Evolutionary conservation across 208 protist genomes (phyloP).

Genomic region (Herpetomonas samuelpessoai): DNA sequence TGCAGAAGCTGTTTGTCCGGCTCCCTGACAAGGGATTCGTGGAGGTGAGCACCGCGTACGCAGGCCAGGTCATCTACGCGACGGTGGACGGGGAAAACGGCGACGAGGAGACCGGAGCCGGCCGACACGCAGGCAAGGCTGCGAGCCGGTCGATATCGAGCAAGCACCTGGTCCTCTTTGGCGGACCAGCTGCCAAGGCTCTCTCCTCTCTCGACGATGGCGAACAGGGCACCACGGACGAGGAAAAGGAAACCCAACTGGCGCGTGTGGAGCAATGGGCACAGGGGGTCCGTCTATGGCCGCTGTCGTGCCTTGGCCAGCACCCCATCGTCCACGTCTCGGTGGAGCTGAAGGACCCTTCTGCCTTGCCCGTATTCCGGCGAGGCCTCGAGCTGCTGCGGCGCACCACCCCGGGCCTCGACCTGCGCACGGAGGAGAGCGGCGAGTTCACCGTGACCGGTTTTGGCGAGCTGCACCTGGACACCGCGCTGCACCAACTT

Average conservation of each 20-base stretch:
- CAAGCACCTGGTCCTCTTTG: constrained; percentile 51
- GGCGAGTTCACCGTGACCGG: constrained; percentile 98
- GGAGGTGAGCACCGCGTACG: constrained; percentile 36
- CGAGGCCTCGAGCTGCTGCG: constrained; percentile 91
- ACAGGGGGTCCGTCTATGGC: not conserved
- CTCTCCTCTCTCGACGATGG: constrained; percentile 10
- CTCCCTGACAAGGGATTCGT: constrained; percentile 52
- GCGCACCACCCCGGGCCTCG: constrained; percentile 89
- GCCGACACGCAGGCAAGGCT: not conserved
- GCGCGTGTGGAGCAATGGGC: not conserved
- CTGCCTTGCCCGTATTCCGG: constrained; percentile 94
- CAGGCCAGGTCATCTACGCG: constrained; percentile 71
- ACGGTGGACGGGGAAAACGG: constrained; percentile 9
- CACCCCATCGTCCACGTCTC: constrained; percentile 92
- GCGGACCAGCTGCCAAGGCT: constrained; percentile 33
- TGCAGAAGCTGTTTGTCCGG: constrained; percentile 41
- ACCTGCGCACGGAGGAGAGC: constrained; percentile 95
- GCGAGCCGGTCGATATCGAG: too few species aligned
- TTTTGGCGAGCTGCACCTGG: constrained; percentile 99
- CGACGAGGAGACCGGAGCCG: not conserved
- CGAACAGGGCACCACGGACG: not conserved
- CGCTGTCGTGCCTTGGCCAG: not conserved
- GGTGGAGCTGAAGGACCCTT: constrained; percentile 96
- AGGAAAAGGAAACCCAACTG: not conserved
- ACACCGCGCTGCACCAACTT: constrained; percentile 98